Base-by-base conservation (phyloP, 768 basidiomycete genomes). In the Mycena latifolia region DNA sequence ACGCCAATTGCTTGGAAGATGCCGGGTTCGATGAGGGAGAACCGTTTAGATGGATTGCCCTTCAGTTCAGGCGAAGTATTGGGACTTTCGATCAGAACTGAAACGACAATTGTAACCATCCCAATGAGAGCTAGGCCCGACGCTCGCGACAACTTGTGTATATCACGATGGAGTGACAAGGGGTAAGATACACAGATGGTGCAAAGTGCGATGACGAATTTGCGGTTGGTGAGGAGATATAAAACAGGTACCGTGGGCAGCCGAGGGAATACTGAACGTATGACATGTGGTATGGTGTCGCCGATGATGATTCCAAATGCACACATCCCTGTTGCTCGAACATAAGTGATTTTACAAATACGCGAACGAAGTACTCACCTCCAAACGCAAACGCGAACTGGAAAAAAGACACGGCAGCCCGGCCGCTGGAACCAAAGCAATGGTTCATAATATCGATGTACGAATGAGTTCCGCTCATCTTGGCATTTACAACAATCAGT, bases 321-420 rank as follows among this genome's bases (percentile, higher is more conserved):
- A 70, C 95, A 97, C 96, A 98, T 98, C 46, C 97, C 94, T 93
- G 65, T 25, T n/a, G 24, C n/a, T 46, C 18, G 43, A 39, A 3
- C 35, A 47, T 70, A n/a, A 72, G 61, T 53, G 37, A 20, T 18
- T 28, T 25, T 31, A 48, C 41, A 54, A 27, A n/a, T 68, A 63
- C 50, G 24, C 22, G 8, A 46, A 25, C 35, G 14, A 77, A 3
- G 20, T 43, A 3, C 87, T 56, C 73, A 91, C 95, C 96, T 72
- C 98, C 98, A 69, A 98, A 98, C 10, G 98, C 98, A 75, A 99
- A 99, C 5, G 95, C 84, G 75, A 99, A 99, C 76, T 99, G 98
- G 75, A 99, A 99, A 77, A 98, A 91, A 0, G 96, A 97, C 20
- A 98, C 94, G 0, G 94, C 94, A 2, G 94, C 94, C 55, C 95